These are phyloP conservation scores for Fusarium continuum DNA, from an alignment of 2,329 filamentous ascomycete species.

Conservation along the genomic window DNA sequence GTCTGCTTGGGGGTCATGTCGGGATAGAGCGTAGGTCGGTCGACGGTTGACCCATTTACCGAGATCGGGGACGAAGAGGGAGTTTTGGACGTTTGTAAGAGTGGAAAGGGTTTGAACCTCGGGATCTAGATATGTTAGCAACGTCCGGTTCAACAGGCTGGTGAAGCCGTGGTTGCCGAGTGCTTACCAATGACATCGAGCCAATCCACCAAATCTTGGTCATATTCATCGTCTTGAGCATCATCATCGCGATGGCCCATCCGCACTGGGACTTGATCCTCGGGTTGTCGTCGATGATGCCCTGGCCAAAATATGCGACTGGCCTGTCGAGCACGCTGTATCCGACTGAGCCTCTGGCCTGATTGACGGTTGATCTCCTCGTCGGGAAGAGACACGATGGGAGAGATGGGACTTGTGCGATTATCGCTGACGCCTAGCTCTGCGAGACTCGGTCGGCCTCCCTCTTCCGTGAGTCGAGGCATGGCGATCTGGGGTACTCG, in stretches of 20 bases:
- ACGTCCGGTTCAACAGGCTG: too few species aligned
- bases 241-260: constrained; percentile 18
- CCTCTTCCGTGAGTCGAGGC: constrained; percentile 54
- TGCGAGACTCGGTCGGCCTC: constrained; percentile 47
- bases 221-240: constrained; percentile 47
- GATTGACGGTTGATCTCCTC: constrained; percentile 13
- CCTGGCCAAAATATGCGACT: constrained; percentile 45
- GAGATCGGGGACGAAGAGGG: constrained; percentile 85
- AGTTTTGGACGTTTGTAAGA: constrained; percentile 90
- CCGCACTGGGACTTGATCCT: neutral
- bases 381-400: constrained; percentile 43
- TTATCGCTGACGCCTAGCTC: constrained; percentile 44
- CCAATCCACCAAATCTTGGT: constrained; percentile 52
- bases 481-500: constrained; percentile 47
- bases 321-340: constrained; percentile 35
- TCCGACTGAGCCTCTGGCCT: neutral
- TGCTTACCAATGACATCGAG: constrained; percentile 52
- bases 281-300: constrained; percentile 14
- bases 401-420: constrained; percentile 36
- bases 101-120: constrained; percentile 85
- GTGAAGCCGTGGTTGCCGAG: too few species aligned
- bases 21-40: constrained; percentile 79
- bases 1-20: constrained; percentile 47
- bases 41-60: constrained; percentile 78
- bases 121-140: constrained; percentile 65